Evolutionary conservation across 2,329 filamentous ascomycete genomes (phyloP).

Genomic region (Xylariaceae sp.): DNA sequence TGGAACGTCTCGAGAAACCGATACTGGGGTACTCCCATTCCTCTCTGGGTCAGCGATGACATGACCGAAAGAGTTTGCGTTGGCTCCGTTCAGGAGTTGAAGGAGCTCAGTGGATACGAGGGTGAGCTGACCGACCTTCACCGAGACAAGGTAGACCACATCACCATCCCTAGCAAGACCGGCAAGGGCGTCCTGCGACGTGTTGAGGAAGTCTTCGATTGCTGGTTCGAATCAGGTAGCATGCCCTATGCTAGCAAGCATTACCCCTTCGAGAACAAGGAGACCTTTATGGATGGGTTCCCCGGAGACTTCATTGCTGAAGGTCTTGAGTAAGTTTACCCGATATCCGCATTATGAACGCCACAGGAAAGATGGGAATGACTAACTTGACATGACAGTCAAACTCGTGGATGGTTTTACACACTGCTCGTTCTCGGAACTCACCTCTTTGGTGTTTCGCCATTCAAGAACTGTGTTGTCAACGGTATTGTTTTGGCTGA

Average conservation of each 20-base stretch:
- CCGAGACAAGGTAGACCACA: conserved; percentile 86
- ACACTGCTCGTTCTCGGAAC: conserved; percentile 84
- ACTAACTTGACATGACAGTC: conserved; percentile 33
- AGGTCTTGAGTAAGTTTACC: conserved; percentile 67
- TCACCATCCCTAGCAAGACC: conserved; percentile 86
- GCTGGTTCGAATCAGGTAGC: conserved; percentile 93
- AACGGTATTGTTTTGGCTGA: conserved; percentile 92
- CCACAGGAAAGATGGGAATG: background rate
- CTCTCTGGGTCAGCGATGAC: conserved; percentile 88
- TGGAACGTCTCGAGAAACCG: conserved; percentile 94
- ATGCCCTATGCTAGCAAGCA: conserved; percentile 92
- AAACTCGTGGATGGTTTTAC: conserved; percentile 95
- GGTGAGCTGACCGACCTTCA: conserved; percentile 83
- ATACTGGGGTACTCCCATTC: conserved; percentile 93
- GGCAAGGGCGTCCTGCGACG: conserved; percentile 79
- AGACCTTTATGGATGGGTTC: conserved; percentile 73
- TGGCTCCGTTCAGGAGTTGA: conserved; percentile 78
- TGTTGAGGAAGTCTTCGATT: conserved; percentile 88
- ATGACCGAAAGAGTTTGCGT: conserved; percentile 80
- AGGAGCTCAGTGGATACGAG: conserved; percentile 76
- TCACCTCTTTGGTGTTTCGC: conserved; percentile 76
- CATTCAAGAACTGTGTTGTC: conserved; percentile 94
- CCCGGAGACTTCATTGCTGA: conserved; percentile 94
- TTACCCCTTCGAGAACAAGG: conserved; percentile 86
- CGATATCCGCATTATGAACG: too few relatives aligned